Conservation (phyloP, 2,329 filamentous ascomycete genomes). For the Hypoxylon sp. region DNA sequence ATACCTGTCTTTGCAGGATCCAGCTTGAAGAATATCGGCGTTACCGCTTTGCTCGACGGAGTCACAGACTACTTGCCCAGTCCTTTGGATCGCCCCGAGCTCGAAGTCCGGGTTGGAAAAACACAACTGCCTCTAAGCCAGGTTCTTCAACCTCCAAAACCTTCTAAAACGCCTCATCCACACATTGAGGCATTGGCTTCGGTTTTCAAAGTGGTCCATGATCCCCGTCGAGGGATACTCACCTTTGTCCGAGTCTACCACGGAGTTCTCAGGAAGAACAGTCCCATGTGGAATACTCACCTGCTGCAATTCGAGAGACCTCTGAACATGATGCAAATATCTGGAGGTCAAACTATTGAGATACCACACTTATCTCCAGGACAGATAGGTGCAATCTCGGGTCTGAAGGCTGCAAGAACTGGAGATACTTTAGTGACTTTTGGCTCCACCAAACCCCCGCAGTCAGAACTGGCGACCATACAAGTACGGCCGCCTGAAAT, state of each 20-base stretch:
- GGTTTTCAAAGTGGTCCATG: conserved; percentile 95
- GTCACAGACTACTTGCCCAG: conserved; percentile 89
- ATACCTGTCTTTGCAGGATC: conserved; percentile 92
- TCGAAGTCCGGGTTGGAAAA: conserved; percentile 78
- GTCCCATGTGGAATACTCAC: conserved; percentile 88
- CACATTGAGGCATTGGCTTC: conserved; percentile 68
- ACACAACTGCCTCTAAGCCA: conserved; percentile 63
- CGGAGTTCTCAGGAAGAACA: conserved; percentile 81
- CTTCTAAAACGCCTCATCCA: conserved; percentile 57
- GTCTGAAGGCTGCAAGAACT: conserved; percentile 90
- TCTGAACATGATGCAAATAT: conserved; percentile 88
- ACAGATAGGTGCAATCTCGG: conserved; percentile 94
- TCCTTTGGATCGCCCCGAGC: conserved; percentile 83
- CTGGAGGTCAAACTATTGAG: conserved; percentile 88
- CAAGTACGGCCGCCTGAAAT: conserved; percentile 91
- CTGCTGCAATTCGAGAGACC: conserved; percentile 84
- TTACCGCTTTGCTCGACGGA: conserved; percentile 91
- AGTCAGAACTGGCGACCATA: conserved; percentile 77
- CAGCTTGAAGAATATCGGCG: conserved; percentile 93
- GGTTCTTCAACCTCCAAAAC: conserved; percentile 55
- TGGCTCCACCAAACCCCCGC: conserved; percentile 71
- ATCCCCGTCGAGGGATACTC: conserved; percentile 85
- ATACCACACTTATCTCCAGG: conserved; percentile 84
- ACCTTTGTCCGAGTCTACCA: conserved; percentile 95
- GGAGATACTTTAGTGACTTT: conserved; percentile 92